phyloP scores from a whole-genome alignment of 805 yeast genomes.

The Saturnispora hagleri region DNA sequence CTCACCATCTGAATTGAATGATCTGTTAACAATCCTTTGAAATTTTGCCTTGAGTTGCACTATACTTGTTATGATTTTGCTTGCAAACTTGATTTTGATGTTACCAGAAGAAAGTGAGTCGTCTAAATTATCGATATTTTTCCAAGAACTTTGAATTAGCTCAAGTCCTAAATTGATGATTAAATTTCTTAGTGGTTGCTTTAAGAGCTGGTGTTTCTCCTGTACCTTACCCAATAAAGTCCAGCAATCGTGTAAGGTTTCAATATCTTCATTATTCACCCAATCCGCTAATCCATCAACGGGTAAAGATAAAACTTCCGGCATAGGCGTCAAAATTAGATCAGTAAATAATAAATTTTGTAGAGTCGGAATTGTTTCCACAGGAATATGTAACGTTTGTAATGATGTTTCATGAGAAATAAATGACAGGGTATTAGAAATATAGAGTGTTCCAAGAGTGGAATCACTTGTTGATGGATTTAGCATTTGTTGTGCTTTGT shows the following conservation, averaged over 20 bases:
- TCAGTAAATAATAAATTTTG: constrained; percentile 48
- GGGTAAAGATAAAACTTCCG: constrained; percentile 41
- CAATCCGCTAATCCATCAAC: constrained; percentile 51
- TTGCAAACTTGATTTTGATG: constrained; percentile 39
- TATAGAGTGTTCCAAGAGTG: constrained; percentile 40
- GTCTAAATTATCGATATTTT: constrained; percentile 18
- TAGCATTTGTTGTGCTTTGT: constrained; percentile 28
- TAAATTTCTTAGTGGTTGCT: constrained; percentile 36
- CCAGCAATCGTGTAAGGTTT: constrained; percentile 40
- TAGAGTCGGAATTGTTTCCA: constrained; percentile 43
- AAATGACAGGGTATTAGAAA: constrained; percentile 42
- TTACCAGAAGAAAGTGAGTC: constrained; percentile 10
- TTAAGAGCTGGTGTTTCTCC: constrained; percentile 39
- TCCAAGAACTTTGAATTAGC: constrained; percentile 23
- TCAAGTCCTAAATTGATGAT: constrained; percentile 40
- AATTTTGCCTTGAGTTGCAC: constrained; percentile 43
- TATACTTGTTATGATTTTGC: constrained; percentile 57
- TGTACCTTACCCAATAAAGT: constrained; percentile 46
- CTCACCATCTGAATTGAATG: constrained; percentile 41
- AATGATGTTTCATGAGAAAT: constrained; percentile 56
- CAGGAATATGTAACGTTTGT: constrained; percentile 44
- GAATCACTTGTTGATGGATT: constrained; percentile 13
- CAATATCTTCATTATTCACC: constrained; percentile 38
- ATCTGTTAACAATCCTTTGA: constrained; percentile 35
- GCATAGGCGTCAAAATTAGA: constrained; percentile 48